Conservation (phyloP, 2,329 filamentous ascomycete genomes). For the Chaetomiaceae sp. region DNA sequence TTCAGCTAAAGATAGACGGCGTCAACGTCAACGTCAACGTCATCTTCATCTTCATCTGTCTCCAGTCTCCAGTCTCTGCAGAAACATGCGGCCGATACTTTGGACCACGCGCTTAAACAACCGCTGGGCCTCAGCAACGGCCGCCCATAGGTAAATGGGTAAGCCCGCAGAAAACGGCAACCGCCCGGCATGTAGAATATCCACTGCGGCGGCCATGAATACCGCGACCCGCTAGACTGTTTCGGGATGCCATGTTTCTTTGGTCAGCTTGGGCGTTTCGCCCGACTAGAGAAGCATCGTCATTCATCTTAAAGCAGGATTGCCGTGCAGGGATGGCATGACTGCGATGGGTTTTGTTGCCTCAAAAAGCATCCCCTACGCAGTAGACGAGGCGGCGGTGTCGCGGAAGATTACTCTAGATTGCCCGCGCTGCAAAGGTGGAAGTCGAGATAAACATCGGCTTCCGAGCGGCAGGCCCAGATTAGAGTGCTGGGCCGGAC, state of each 20-base stretch:
- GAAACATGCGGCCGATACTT: slow-evolving; percentile 13
- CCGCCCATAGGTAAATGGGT: no score
- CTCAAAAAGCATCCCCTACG: neutral
- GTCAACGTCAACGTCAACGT: no score
- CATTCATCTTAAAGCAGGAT: neutral
- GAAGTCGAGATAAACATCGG: slow-evolving; percentile 1
- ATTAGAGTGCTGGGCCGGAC: neutral
- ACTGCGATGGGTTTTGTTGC: neutral
- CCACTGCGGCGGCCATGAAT: slow-evolving; percentile 3
- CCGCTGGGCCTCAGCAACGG: slow-evolving; percentile 9
- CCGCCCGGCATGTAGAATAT: slow-evolving; percentile 14
- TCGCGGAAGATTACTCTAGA: neutral
- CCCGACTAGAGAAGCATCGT: slow-evolving; percentile 3
- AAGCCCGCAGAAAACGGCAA: slow-evolving; percentile 9
- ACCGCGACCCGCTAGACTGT: slow-evolving; percentile 6
- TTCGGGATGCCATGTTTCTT: slow-evolving; percentile 9
- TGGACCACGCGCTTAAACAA: slow-evolving; percentile 18
- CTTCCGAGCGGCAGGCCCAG: neutral
- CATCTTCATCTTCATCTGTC: neutral
- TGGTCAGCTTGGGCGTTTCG: neutral
- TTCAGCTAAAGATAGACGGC: no score
- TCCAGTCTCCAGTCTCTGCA: neutral
- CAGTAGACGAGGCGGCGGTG: neutral
- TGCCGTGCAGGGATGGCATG: neutral
- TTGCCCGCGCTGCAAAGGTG: no score